Evolutionary conservation across 1,284 basidiomycete genomes (phyloP), one percentile per base, ranked within the genome.

Genomic region (Hypsizygus ulmarius): DNA sequence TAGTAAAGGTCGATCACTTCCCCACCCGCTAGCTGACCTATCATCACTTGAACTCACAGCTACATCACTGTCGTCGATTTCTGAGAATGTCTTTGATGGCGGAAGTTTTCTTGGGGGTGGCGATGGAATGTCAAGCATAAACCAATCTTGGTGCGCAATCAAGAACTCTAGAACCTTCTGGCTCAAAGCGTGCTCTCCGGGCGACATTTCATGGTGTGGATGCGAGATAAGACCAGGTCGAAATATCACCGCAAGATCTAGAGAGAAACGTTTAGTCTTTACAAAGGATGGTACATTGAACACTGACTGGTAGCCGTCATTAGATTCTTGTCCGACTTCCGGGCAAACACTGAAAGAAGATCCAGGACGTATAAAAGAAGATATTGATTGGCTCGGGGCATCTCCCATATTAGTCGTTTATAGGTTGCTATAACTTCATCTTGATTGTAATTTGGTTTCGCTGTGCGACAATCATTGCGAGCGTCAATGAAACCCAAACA

Each of bases 321-420:
- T 39, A 95, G 74, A 64, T 98, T 99, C 72, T 88, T 90, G 58
- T 94, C 89, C 19, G 85, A 82, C 64, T 93, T 93, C 49, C 88
- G 82, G 1, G 93, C 88, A 69, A 99, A 97, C 6, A 99, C 93
- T 39, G 93, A 93, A 39, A 99, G 75, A 16, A 99, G 79, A 66
- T 99, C 96, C 52, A 99, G 81, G 28, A 99, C 92, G 66, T 99
- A 99, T 47, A 98, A 84, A 21, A 99, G 77, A 16, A 99, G 82
- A 64, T 95, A 97, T 64, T 96, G 93, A 58, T 97, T 96, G 28
- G 89, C 81, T 12, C 83, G 82, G 0, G 94, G 92, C 77, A 97
- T 82, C 39, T 81, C 76, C 27, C 84, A 80, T 56, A 99, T 96
- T 47, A 99, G 75, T 28, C 77, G 75, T 60, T 92, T 92, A 75